Conservation (phyloP, 2,329 filamentous ascomycete species). For the Botryotinia globosa region DNA sequence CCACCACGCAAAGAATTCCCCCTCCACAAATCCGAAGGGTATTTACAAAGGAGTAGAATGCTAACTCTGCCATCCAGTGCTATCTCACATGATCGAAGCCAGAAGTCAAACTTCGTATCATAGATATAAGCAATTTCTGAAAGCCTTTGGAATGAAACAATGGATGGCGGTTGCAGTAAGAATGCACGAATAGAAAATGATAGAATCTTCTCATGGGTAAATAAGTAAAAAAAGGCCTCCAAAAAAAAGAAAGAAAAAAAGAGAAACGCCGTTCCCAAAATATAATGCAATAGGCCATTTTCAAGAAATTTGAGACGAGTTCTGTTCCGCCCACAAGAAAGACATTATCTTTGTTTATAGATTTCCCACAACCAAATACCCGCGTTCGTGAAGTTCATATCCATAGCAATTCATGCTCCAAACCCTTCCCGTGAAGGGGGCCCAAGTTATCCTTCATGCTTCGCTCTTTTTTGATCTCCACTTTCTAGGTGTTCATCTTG, state of each 20-base stretch:
- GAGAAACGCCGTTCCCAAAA: neutral
- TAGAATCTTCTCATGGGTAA: neutral
- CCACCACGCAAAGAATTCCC: neutral
- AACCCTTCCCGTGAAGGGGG: neutral
- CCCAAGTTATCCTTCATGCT: conserved; percentile 17
- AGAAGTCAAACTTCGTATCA: conserved; percentile 8
- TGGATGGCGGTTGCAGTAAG: neutral
- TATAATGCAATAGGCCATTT: conserved; percentile 5
- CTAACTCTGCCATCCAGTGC: conserved; percentile 6
- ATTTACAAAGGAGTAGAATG: conserved; percentile 21
- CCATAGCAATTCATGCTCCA: conserved; percentile 9
- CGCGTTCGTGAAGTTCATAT: conserved; percentile 16
- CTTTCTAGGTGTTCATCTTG: conserved; percentile 14
- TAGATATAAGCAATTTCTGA: neutral
- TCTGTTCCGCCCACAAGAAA: conserved; percentile 10
- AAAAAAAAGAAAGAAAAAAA: neutral
- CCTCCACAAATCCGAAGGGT: conserved; percentile 17
- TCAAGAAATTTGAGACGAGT: neutral
- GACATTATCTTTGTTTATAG: conserved; percentile 5
- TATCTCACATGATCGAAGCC: neutral
- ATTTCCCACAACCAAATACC: conserved; percentile 16
- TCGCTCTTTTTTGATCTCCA: conserved; percentile 18
- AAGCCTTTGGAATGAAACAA: neutral
- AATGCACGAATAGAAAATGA: neutral
- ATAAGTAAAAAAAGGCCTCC: neutral